These are phyloP conservation scores for Podospora conica DNA, from an alignment of 495 filamentous ascomycete species.

Conservation along the genomic window DNA sequence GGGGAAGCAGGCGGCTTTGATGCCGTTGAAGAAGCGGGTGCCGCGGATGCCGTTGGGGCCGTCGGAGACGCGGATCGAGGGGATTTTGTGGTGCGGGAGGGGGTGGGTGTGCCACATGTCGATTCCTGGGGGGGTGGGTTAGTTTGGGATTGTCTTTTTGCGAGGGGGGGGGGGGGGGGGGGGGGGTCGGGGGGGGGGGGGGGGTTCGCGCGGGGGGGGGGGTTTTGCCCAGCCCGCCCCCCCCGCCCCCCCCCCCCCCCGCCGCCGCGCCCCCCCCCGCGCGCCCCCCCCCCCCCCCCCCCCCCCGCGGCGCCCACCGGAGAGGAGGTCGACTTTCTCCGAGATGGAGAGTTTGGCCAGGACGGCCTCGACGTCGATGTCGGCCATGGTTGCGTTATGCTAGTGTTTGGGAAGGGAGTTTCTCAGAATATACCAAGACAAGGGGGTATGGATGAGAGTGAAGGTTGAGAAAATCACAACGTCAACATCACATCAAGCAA, in stretches of 20 bases:
- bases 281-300: too few relatives aligned
- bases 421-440: not conserved
- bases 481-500: not conserved
- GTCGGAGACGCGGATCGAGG: conserved; percentile 61
- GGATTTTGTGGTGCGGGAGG: conserved; percentile 51
- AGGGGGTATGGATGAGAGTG: not conserved
- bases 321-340: conserved; percentile 58
- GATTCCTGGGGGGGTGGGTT: conserved; percentile 32
- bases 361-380: conserved; percentile 55
- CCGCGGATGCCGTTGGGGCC: conserved; percentile 73
- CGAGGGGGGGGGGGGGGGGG: not conserved
- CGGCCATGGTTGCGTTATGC: conserved; percentile 38
- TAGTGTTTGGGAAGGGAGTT: not conserved
- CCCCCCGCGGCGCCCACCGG: too few relatives aligned
- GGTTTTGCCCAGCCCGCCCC: too few relatives aligned
- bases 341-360: conserved; percentile 55
- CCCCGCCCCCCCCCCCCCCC: too few relatives aligned
- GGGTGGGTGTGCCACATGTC: conserved; percentile 64
- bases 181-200: conserved; percentile 3
- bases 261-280: too few relatives aligned
- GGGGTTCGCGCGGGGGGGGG: too few relatives aligned
- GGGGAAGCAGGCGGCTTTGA: conserved; percentile 61
- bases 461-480: not conserved
- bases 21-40: conserved; percentile 66
- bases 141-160: not conserved